These are phyloP conservation scores for Vitis hybrid DNA, from an alignment of 177 flowering plant species.

Conservation along the genomic window DNA sequence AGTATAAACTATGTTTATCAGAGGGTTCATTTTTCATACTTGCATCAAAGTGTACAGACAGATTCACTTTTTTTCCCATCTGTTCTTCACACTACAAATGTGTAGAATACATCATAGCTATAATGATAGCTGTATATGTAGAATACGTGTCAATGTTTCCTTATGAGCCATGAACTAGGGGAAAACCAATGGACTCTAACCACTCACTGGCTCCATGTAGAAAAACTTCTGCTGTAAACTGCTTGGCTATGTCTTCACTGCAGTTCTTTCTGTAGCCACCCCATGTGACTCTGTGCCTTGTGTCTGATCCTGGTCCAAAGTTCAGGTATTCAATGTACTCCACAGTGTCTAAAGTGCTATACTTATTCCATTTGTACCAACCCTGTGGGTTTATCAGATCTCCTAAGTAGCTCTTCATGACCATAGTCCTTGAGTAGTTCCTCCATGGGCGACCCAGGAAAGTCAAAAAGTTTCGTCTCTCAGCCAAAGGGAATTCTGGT, in stretches of 20 bases:
- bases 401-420: conserved; percentile 42
- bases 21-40: neutral
- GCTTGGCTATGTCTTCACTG: conserved; percentile 25
- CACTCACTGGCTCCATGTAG: conserved; percentile 40
- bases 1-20: neutral
- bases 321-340: conserved; percentile 43
- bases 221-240: conserved; percentile 32
- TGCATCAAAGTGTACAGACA: neutral
- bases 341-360: conserved; percentile 29
- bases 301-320: conserved; percentile 43
- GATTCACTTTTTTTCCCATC: too few species aligned
- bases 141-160: too few species aligned
- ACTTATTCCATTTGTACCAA: conserved; percentile 37
- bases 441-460: conserved; percentile 58
- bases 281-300: conserved; percentile 33
- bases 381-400: conserved; percentile 37
- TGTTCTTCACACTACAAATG: neutral
- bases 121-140: too few species aligned
- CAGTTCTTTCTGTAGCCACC: conserved; percentile 36
- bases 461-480: conserved; percentile 16
- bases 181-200: conserved; percentile 34
- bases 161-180: conserved; percentile 15
- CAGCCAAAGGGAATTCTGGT: conserved; percentile 16
- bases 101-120: neutral
- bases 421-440: conserved; percentile 43